These are phyloP conservation scores for Adenanthera pavonina DNA, from an alignment of 306 rosid genomes.

Conservation along the genomic window DNA sequence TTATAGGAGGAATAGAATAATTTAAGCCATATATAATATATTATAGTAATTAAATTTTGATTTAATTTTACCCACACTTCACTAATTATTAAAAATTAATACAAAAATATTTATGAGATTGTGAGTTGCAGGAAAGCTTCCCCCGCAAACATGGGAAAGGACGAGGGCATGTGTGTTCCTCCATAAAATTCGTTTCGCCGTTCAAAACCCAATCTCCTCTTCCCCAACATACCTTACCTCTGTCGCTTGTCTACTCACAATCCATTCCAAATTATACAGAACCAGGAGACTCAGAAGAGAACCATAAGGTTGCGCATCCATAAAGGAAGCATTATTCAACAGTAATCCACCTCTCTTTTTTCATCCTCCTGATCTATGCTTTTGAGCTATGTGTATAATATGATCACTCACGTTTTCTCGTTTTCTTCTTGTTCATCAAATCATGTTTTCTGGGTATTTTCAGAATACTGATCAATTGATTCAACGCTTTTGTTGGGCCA, in stretches of 20 bases:
- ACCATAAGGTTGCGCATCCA: background rate
- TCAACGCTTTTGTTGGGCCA: too few relatives aligned
- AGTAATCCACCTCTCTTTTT: background rate
- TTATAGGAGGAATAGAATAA: too few relatives aligned
- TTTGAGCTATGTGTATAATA: background rate
- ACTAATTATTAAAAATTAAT: too few relatives aligned
- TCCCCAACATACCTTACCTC: background rate
- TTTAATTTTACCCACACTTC: too few relatives aligned
- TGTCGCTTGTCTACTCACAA: background rate
- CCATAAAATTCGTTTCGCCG: background rate
- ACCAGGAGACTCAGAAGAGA: background rate
- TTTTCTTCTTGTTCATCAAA: background rate
- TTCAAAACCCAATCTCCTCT: background rate
- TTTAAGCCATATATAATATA: too few relatives aligned
- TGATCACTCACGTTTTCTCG: background rate
- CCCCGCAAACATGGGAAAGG: conserved; percentile 2
- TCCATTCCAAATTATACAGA: background rate
- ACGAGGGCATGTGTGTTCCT: background rate
- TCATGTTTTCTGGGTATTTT: background rate
- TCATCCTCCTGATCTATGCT: background rate
- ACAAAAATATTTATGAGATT: background rate
- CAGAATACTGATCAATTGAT: background rate
- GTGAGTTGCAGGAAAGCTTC: background rate
- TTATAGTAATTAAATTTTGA: too few relatives aligned
- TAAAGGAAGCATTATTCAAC: background rate